Percentiles rank a stretch among this genome's conserved stretches.
phyloP scores from a whole-genome alignment of 164 flowering plant species.

The Amborella trichopoda region DNA sequence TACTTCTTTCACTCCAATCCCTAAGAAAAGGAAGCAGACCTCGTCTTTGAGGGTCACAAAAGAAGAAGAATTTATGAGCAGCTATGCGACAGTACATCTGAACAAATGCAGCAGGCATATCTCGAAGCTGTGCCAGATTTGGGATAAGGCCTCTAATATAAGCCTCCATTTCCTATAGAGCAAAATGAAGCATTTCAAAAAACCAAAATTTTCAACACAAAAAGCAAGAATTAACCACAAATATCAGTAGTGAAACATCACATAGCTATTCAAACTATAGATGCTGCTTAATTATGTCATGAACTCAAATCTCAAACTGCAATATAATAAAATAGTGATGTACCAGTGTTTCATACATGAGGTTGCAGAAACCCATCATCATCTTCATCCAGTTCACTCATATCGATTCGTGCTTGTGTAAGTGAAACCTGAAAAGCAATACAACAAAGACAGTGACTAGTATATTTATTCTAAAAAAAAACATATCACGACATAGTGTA shows the following conservation, averaged over 20 bases:
- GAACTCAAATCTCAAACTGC: no score
- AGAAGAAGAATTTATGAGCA: conserved; percentile 94
- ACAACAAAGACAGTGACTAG: background rate
- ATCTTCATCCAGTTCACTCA: conserved; percentile 99
- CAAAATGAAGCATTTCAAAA: background rate
- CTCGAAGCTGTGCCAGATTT: conserved; percentile 89
- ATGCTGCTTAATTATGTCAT: no score
- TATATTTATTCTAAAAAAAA: background rate
- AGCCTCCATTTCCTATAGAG: conserved; percentile 84
- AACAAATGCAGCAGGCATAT: conserved; percentile 77
- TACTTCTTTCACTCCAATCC: no score
- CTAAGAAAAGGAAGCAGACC: conserved; percentile 30
- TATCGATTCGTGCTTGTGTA: conserved; percentile 96
- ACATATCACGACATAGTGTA: background rate
- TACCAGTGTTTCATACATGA: conserved; percentile 74
- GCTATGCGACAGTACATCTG: conserved; percentile 95
- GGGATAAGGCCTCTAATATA: conserved; percentile 96
- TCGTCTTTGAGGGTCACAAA: conserved; percentile 96
- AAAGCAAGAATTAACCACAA: no score
- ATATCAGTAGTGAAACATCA: no score
- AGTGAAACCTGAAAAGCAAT: conserved; percentile 73
- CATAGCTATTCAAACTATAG: no score
- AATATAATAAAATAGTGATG: no score
- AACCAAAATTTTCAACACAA: no score
- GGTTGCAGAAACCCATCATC: conserved; percentile 97